A percentile compares a stretch with the other conserved stretches of the same genome.
These are phyloP conservation scores for Penicillium roqueforti DNA, from an alignment of 495 filamentous ascomycete genomes.

Conservation along the genomic window DNA sequence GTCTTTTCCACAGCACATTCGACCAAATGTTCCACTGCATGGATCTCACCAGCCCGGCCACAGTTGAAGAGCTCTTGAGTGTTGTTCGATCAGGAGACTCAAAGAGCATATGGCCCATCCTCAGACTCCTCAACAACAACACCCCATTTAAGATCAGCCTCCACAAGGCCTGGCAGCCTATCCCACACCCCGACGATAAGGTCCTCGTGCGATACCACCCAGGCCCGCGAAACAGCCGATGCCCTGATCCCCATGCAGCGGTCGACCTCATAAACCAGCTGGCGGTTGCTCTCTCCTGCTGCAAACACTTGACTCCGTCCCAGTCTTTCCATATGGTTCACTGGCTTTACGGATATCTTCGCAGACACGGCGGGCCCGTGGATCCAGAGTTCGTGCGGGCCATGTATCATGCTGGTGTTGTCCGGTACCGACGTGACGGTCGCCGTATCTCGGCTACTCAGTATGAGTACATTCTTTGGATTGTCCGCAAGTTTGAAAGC, in stretches of 20 bases:
- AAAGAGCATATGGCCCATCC: conserved; percentile 28
- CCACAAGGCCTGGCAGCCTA: conserved; percentile 29
- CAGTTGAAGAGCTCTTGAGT: conserved; percentile 27
- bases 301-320: conserved; percentile 27
- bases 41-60: conserved; percentile 32
- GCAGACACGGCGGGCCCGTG: conserved; percentile 37
- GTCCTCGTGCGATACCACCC: conserved; percentile 32
- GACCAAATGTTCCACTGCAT: conserved; percentile 33
- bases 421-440: conserved; percentile 34
- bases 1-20: conserved; percentile 26
- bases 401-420: conserved; percentile 46
- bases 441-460: conserved; percentile 23
- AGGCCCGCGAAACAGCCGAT: conserved; percentile 14
- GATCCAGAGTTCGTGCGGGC: conserved; percentile 38
- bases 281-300: conserved; percentile 34
- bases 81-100: conserved; percentile 34
- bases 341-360: conserved; percentile 39
- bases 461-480: conserved; percentile 36
- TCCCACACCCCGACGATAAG: conserved; percentile 29
- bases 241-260: conserved; percentile 36
- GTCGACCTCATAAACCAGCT: conserved; percentile 39
- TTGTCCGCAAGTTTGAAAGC: conserved; percentile 35
- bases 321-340: conserved; percentile 38
- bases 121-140: conserved; percentile 37
- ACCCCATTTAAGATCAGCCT: conserved; percentile 39